phyloP scores from a whole-genome alignment of 2,329 filamentous ascomycete species.

The Lasiodiplodia citricola region DNA sequence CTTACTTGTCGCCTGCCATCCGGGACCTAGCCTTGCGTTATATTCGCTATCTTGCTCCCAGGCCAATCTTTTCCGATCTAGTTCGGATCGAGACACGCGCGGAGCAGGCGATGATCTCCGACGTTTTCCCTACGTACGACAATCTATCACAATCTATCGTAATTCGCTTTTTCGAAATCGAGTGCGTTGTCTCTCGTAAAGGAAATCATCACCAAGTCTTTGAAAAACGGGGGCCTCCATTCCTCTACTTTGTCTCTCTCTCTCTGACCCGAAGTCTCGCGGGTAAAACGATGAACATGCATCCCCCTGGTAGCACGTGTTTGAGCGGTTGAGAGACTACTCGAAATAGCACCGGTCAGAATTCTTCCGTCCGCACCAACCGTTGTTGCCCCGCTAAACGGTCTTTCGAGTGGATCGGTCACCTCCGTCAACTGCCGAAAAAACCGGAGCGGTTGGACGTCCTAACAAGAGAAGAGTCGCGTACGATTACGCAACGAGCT shows the following conservation, averaged over 20 bases:
- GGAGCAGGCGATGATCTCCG: neutral
- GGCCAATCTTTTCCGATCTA: constrained; percentile 3
- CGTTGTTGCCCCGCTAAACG: neutral
- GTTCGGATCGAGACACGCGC: neutral
- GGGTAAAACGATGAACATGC: neutral
- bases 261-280: neutral
- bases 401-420: neutral
- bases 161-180: neutral
- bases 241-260: neutral
- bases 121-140: neutral
- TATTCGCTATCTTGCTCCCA: neutral
- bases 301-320: neutral
- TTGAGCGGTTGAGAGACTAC: neutral
- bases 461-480: neutral
- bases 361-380: neutral
- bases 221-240: neutral
- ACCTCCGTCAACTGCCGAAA: neutral
- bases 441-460: neutral
- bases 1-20: neutral
- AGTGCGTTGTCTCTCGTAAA: neutral
- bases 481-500: neutral
- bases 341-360: neutral
- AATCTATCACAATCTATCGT: neutral
- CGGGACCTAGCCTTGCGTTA: neutral
- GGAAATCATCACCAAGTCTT: neutral